Conservation (phyloP, 176 grass and related monocot genomes). For the Alloteropsis semialata region DNA sequence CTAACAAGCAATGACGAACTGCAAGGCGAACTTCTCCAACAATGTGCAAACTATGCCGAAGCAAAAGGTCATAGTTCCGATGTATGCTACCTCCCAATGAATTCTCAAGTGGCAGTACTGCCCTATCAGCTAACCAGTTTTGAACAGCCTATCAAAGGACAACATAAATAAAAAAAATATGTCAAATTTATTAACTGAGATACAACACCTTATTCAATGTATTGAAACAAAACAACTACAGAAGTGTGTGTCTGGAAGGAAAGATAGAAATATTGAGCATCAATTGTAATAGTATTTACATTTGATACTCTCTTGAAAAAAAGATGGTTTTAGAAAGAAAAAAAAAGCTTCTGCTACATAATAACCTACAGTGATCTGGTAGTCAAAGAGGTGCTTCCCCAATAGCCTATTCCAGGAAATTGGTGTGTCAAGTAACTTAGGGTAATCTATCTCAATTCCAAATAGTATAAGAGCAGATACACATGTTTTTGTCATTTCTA, state of each 20-base stretch:
- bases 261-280: neutral
- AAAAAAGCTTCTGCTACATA: neutral
- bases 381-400: neutral
- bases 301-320: conserved; percentile 2
- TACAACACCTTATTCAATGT: neutral
- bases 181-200: neutral
- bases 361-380: neutral
- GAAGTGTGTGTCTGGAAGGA: neutral
- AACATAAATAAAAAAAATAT: conserved; percentile 13
- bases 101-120: conserved; percentile 87
- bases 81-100: conserved; percentile 85
- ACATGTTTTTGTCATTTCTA: neutral
- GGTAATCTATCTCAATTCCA: neutral
- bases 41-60: conserved; percentile 79
- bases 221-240: neutral
- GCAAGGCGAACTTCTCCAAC: conserved; percentile 74
- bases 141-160: conserved; percentile 66
- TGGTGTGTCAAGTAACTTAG: neutral
- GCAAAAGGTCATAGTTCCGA: conserved; percentile 90
- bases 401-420: neutral
- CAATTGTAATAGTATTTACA: neutral
- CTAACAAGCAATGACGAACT: conserved; percentile 80
- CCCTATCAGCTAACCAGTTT: conserved; percentile 62
- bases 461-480: neutral
- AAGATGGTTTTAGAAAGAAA: neutral